Percentiles rank a stretch among this genome's conserved stretches.
Conservation (phyloP, 179 eudicot genomes). For the Vitellaria paradoxa region DNA sequence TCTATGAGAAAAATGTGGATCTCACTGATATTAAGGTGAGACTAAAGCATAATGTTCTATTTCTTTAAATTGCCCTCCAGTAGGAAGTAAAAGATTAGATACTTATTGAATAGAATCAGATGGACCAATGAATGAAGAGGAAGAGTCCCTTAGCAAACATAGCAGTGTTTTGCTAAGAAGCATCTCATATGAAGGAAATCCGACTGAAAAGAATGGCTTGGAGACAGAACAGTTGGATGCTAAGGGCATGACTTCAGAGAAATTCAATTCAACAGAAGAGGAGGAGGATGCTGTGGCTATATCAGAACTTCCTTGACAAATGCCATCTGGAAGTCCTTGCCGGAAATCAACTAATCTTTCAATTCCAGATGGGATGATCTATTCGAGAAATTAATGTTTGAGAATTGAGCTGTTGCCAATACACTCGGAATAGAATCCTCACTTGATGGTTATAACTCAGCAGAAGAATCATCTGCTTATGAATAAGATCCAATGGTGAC, state of each 20-base stretch:
- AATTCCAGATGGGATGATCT: constrained; percentile 51
- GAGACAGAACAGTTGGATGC: constrained; percentile 29
- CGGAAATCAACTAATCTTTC: constrained; percentile 39
- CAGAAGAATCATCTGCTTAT: constrained; percentile 26
- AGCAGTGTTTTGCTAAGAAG: constrained; percentile 48
- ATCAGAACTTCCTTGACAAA: constrained; percentile 16
- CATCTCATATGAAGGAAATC: constrained; percentile 66
- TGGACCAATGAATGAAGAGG: constrained; percentile 78
- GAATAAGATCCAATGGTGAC: constrained; percentile 16
- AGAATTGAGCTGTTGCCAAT: constrained; percentile 20
- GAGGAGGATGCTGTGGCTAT: constrained; percentile 14
- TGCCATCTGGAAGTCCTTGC: constrained; percentile 17
- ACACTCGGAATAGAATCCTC: constrained; percentile 16
- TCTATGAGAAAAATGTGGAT: constrained; percentile 64
- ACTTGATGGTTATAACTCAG: constrained; percentile 28
- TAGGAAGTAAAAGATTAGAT: neutral
- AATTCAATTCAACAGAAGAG: constrained; percentile 21
- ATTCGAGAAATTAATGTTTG: constrained; percentile 30
- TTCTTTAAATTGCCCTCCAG: neutral
- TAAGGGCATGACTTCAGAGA: constrained; percentile 17
- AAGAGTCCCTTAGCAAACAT: constrained; percentile 41
- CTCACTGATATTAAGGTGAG: constrained; percentile 75
- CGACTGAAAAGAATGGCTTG: constrained; percentile 26
- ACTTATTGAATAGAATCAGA: constrained; percentile 39
- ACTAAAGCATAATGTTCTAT: neutral